phyloP scores from a whole-genome alignment of 2,329 filamentous ascomycete species.

The Fusarium sp. region DNA sequence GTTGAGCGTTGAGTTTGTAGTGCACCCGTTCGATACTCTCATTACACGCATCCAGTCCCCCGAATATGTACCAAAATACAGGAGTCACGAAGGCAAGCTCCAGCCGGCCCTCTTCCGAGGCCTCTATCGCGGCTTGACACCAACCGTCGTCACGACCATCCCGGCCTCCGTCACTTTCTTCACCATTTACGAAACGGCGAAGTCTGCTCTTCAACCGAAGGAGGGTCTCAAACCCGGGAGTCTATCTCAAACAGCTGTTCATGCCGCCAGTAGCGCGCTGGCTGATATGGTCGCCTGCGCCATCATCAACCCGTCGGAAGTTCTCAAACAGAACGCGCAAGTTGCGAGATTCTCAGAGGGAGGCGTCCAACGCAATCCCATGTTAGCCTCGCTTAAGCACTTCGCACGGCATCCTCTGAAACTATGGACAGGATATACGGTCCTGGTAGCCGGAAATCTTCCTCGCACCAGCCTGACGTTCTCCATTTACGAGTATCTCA shows the following conservation, averaged over 20 bases:
- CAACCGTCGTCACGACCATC: slow-evolving; percentile 20
- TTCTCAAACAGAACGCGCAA: slow-evolving; percentile 24
- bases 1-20: slow-evolving; percentile 23
- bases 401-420: slow-evolving; percentile 19
- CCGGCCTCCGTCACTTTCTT: slow-evolving; percentile 28
- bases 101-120: neutral
- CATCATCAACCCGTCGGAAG: slow-evolving; percentile 31
- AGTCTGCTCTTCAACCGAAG: neutral
- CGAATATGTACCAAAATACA: slow-evolving; percentile 10
- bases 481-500: slow-evolving; percentile 26
- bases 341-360: slow-evolving; percentile 17
- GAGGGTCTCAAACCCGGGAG: neutral
- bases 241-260: slow-evolving; percentile 2
- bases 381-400: slow-evolving; percentile 5
- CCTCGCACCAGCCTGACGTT: slow-evolving; percentile 26
- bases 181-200: slow-evolving; percentile 19
- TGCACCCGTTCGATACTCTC: slow-evolving; percentile 28
- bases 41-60: slow-evolving; percentile 28
- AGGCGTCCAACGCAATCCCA: neutral
- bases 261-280: slow-evolving; percentile 15
- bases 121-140: slow-evolving; percentile 22
- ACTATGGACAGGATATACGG: slow-evolving; percentile 26
- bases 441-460: slow-evolving; percentile 22
- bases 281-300: slow-evolving; percentile 29
- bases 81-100: slow-evolving; percentile 8